These are phyloP conservation scores for Suaeda aralocaspica DNA, from an alignment of 148 eudicot genomes.

Conservation along the genomic window DNA sequence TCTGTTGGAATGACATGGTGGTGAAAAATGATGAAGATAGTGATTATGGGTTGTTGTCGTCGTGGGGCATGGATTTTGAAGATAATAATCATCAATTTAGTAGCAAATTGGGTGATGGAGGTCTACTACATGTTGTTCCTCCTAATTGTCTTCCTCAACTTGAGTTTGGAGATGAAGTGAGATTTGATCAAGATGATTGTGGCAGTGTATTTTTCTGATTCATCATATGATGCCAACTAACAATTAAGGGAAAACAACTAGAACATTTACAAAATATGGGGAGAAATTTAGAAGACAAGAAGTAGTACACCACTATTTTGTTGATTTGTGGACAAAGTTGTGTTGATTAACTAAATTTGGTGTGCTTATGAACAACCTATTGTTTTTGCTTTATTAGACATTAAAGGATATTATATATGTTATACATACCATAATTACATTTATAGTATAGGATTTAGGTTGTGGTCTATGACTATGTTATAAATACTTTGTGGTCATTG, in stretches of 20 bases:
- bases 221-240: neutral
- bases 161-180: conserved; percentile 42
- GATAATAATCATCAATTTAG: conserved; percentile 2
- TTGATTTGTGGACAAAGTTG: conserved; percentile 19
- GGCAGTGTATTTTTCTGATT: conserved; percentile 35
- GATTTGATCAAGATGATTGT: conserved; percentile 45
- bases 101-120: conserved; percentile 26
- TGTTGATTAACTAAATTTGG: conserved; percentile 23
- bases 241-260: neutral
- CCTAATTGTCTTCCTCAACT: conserved; percentile 15
- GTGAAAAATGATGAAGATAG: conserved; percentile 35
- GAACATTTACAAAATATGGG: neutral
- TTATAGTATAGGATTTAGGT: conserved; percentile 13
- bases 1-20: conserved; percentile 12
- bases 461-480: neutral
- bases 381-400: conserved; percentile 18
- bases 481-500: conserved; percentile 2
- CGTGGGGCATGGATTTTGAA: conserved; percentile 51
- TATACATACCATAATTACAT: neutral
- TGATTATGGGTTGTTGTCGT: conserved; percentile 43
- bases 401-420: conserved; percentile 1
- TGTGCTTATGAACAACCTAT: neutral
- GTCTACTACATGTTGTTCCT: conserved; percentile 18
- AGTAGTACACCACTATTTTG: conserved; percentile 17
- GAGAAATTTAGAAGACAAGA: conserved; percentile 14